Conservation (phyloP, 1,139 yeast genomes). For the Kodamaea ohmeri region DNA sequence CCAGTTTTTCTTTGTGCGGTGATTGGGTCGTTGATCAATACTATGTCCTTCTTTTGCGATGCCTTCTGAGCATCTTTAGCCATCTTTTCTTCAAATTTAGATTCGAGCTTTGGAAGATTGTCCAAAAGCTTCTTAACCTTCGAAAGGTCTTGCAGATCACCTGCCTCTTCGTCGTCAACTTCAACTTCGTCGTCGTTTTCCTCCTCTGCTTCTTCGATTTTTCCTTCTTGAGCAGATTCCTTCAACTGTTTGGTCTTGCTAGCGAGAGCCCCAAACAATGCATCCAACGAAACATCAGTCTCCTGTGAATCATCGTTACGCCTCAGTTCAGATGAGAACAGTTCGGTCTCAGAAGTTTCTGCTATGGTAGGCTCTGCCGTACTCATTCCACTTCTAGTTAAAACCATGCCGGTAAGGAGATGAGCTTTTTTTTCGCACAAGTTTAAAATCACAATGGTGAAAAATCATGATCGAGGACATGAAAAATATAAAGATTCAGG, state of each 20-base stretch:
- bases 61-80: constrained; percentile 14
- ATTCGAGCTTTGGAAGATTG: constrained; percentile 37
- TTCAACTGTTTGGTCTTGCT: constrained; percentile 11
- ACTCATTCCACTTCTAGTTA: constrained; percentile 8
- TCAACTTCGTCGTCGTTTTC: constrained; percentile 8
- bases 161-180: constrained; percentile 15
- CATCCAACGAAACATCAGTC: constrained; percentile 15
- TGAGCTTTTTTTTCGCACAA: too few species aligned
- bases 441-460: too few species aligned
- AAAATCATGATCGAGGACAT: too few species aligned
- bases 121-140: constrained; percentile 30
- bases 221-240: constrained; percentile 2
- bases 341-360: constrained; percentile 20
- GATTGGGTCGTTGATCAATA: constrained; percentile 54
- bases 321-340: constrained; percentile 15
- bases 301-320: constrained; percentile 8
- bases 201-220: constrained; percentile 1
- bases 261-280: constrained; percentile 16
- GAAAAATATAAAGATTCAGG: background rate
- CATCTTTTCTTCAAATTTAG: constrained; percentile 26
- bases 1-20: constrained; percentile 17
- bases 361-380: constrained; percentile 14
- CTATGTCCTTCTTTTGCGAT: constrained; percentile 20
- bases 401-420: constrained; percentile 6
- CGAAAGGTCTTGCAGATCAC: constrained; percentile 19